Evolutionary conservation across 129 eudicot genomes (phyloP), one percentile per base, ranked within the genome.

Genomic region (Pulicaria dysenterica): DNA sequence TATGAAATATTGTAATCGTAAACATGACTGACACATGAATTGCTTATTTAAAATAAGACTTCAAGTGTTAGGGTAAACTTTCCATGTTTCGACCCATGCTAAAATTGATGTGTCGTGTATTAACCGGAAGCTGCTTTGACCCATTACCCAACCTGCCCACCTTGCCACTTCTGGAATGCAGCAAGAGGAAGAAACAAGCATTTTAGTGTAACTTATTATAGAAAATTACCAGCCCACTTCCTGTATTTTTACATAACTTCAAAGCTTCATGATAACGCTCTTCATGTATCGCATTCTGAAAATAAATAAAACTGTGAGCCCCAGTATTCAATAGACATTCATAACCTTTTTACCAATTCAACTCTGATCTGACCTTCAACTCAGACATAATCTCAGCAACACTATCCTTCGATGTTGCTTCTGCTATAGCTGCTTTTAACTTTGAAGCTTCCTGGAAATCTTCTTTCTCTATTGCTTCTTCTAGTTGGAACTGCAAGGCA

Each of bases 231-330:
- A 95, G 91, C 55, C 97, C 97, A 76, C 99, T 95, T 77, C 97
- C 99, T 24, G 99, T 86, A 78, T 72, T 69, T 73, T 82, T 86
- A 76, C 88, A 90, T 81, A 95, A 69, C 75, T 82, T 90, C 38
- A 96, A 95, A 79, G 99, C 99, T 75, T 95, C 99, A 64, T 83
- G 89, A 47, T 95, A 95, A 57, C 91, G 99, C 76, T 95, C 99
- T 70, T 95, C 97, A 34, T 81, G 86, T 70, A 95, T 83, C 61
- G 99, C 97, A 72, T 72, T 76, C 99, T 95, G 82, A 79, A 88
- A 64, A 51, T 36, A 72, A 68, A 67, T 15, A 77, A 37, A 71
- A 53, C 59, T 16, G n/a, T 78, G 73, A 78, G 73, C 42, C 7
- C 16, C 41, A 44, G 31, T 6, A 61, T 78, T 42, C 31, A 67